Base-by-base conservation (phyloP, 257 asterid genomes). In the Penstemon eatonii region DNA sequence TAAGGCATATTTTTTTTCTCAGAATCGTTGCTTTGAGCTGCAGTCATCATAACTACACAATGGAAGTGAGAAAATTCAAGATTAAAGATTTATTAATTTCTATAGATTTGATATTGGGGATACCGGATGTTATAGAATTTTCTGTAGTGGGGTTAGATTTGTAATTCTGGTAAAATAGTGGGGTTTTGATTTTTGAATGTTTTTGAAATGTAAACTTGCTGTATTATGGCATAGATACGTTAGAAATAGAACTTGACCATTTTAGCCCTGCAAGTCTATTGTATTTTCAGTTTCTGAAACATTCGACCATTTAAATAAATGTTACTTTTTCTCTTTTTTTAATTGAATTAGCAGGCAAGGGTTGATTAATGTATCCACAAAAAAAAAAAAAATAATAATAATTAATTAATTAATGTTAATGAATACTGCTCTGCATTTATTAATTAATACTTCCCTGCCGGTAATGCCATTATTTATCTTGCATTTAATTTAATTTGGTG, bases 21-120 rank as follows among this genome's bases (percentile, higher is more conserved):
- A 8, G 36, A 63, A 6, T 83, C 81, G 85, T 86, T 90, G 95
- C 96, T 90, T 88, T 74, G 83, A 82, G 82, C 78, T 81, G 85
- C 89, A 25, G 33, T 72, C 75, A 87, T 76, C 81, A 63, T 67
- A 79, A 68, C 67, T 47, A 46, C 57, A 25, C 33, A 25, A 25
- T 25, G 33, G 33, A 2, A 1, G 33, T 25, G 33, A 25, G 33
- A 25, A 25, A 25, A 57, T 13, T 25, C 33, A 25, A 42, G 7
- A 11, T 40, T 6, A 4, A 13, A 10, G 46, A 40, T 38, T 40
- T 39, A 74, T 40, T 39, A 74, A 68, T 43, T 13, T 36, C 56
- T 43, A 19, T 60, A 4, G 59, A 51, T 61, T 51, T 62, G 25
- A 67, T 57, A 75, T 51, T 18, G 65, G 79, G 63, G 43, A 61